Conservation (phyloP, 345 rosid species). For the Eucalyptus fibrosa region DNA sequence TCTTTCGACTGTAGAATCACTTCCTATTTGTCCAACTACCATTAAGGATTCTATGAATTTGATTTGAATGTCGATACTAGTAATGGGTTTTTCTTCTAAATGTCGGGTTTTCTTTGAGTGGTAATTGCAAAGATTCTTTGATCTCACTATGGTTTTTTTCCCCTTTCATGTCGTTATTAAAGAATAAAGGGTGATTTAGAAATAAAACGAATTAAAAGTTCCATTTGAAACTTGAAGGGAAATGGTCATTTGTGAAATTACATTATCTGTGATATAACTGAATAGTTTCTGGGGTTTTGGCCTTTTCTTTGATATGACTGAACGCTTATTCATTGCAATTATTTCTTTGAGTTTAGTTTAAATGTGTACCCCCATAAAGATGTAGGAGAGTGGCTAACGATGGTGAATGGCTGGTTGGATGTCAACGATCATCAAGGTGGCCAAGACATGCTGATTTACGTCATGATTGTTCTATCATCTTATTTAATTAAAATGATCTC, state of each 20-base stretch:
- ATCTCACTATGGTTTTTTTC: background rate
- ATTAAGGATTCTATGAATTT: background rate
- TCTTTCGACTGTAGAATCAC: background rate
- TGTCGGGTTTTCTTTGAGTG: background rate
- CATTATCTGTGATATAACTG: background rate
- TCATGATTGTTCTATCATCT: background rate
- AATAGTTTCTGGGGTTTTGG: background rate
- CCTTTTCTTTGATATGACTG: background rate
- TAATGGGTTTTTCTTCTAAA: background rate
- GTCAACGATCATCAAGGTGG: background rate
- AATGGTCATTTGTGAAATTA: background rate
- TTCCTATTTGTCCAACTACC: background rate
- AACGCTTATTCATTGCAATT: background rate
- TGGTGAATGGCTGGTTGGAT: background rate
- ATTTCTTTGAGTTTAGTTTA: background rate
- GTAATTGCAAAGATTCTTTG: background rate
- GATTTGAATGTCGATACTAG: background rate
- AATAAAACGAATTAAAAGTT: background rate
- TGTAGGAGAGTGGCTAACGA: background rate
- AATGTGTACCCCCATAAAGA: background rate
- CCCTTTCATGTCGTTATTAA: background rate
- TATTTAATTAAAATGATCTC: too few relatives aligned
- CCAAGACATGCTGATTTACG: background rate
- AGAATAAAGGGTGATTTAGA: background rate
- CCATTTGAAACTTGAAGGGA: background rate